Evolutionary conservation across 768 basidiomycete species (phyloP), one percentile per base, ranked within the genome.

Genomic region (Mycena kentingensis): DNA sequence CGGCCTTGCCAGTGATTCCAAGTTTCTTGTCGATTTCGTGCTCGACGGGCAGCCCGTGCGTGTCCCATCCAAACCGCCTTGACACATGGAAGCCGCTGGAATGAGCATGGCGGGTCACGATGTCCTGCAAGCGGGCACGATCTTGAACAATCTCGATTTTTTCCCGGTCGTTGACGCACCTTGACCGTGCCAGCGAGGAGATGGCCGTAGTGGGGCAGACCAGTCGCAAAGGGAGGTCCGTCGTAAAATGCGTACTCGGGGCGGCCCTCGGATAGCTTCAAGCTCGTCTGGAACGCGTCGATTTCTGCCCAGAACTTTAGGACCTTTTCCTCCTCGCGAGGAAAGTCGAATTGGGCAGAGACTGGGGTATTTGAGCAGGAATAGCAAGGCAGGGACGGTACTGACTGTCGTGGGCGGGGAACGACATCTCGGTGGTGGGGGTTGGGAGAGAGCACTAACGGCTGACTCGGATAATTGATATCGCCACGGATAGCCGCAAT

Each of bases 1-100:
- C 97, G 39, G 84, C 91, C 67, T 90, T 91, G 22, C 93, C 85
- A 27, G 88, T 94, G 76, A 98, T 97, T 34, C 84, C 84, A 39
- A 98, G 79, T 63, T 82, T 87, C 77, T 98, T 98, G 80, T 99
- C 97, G 75, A 99, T 99, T 76, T 97, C 93, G 75, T 98, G 95
- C 71, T 99, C 97, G 65, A 99, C 94, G 29, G 96, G 97, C 24
- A 99, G 83, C 46, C 96, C 96, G 73, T 99, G 96, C 4, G 95
- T 98, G 72, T 98, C 96, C 96, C 96, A 98, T 48, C 96, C 96
- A 67, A 98, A 98, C 46, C 96, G 84, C 52, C 96, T 86, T 51
- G 87, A 81, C 61, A 98, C 96, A 65, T 98, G 89, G 70, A 84
- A 87, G 5, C 96, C 96, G 49, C 88, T 93, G 46, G 92, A 87